These are phyloP conservation scores for Aspergillus quadricinctus DNA, from an alignment of 2,329 filamentous ascomycete species.

Conservation along the genomic window DNA sequence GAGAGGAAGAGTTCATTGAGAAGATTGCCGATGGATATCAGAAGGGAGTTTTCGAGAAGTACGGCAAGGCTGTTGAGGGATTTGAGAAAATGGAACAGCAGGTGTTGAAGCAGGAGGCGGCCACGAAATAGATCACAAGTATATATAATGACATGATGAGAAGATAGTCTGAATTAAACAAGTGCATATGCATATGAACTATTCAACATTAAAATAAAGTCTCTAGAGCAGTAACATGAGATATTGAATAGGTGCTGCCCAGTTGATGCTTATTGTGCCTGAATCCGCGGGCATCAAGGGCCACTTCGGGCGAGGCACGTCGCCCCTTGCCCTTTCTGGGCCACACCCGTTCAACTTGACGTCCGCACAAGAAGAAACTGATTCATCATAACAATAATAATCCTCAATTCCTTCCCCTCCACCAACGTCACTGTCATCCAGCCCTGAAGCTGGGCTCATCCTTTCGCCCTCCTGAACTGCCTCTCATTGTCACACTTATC, in stretches of 20 bases:
- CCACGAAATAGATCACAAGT: conserved; percentile 1
- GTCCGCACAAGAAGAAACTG: background rate
- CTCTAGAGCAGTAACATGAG: background rate
- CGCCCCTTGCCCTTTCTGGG: conserved; percentile 20
- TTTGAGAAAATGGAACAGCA: conserved; percentile 71
- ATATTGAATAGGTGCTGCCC: background rate
- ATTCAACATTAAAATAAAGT: background rate
- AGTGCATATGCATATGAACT: background rate
- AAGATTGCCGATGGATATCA: conserved; percentile 79
- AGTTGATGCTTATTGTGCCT: conserved; percentile 3
- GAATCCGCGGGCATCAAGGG: conserved; percentile 9
- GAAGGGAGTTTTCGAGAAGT: conserved; percentile 67
- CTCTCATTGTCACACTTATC: background rate
- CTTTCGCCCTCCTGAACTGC: background rate
- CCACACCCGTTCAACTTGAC: background rate
- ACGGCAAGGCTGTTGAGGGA: conserved; percentile 69
- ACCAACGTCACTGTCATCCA: conserved; percentile 14
- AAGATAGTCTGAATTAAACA: background rate
- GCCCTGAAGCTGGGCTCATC: background rate
- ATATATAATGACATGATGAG: background rate
- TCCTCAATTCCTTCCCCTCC: conserved; percentile 9
- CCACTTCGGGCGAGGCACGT: conserved; percentile 11
- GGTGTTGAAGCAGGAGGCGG: conserved; percentile 49
- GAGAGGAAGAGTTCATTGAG: conserved; percentile 75
- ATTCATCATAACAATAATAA: background rate